Evolutionary conservation across 2,329 filamentous ascomycete genomes (phyloP).

Genomic region (Aplosporella prunicola): DNA sequence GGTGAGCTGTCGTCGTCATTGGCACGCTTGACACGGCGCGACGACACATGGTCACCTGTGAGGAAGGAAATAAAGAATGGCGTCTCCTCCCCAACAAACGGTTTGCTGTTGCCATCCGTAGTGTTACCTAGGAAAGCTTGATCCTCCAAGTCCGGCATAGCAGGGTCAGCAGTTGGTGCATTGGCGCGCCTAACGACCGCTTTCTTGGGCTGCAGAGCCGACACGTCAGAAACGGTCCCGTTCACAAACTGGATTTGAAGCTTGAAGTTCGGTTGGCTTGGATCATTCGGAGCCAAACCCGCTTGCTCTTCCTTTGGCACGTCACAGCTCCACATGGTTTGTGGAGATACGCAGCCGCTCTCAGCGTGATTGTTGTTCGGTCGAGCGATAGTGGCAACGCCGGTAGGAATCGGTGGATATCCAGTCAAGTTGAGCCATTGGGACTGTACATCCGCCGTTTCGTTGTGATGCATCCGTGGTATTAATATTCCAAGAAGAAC

Average conservation of each 20-base stretch:
- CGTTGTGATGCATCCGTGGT: slow-evolving; percentile 31
- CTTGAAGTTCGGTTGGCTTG: slow-evolving; percentile 67
- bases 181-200: slow-evolving; percentile 15
- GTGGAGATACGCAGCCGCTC: slow-evolving; percentile 60
- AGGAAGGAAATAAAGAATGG: slow-evolving; percentile 80
- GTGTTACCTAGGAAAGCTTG: slow-evolving; percentile 77
- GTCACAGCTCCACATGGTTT: slow-evolving; percentile 77
- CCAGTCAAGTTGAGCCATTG: slow-evolving; percentile 81
- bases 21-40: slow-evolving; percentile 28
- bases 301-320: slow-evolving; percentile 69
- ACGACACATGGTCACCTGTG: slow-evolving; percentile 20
- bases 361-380: slow-evolving; percentile 56
- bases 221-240: slow-evolving; percentile 30
- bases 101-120: slow-evolving; percentile 60
- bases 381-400: slow-evolving; percentile 67
- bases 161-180: slow-evolving; percentile 40
- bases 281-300: slow-evolving; percentile 51
- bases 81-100: slow-evolving; percentile 76
- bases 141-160: slow-evolving; percentile 55
- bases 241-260: slow-evolving; percentile 61
- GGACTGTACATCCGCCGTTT: slow-evolving; percentile 30
- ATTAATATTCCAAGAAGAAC: slow-evolving; percentile 29
- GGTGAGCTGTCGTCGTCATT: slow-evolving; percentile 15
- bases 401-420: slow-evolving; percentile 79
- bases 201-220: slow-evolving; percentile 22